phyloP scores from a whole-genome alignment of 345 rosid species.

The Euphorbia lathyris region DNA sequence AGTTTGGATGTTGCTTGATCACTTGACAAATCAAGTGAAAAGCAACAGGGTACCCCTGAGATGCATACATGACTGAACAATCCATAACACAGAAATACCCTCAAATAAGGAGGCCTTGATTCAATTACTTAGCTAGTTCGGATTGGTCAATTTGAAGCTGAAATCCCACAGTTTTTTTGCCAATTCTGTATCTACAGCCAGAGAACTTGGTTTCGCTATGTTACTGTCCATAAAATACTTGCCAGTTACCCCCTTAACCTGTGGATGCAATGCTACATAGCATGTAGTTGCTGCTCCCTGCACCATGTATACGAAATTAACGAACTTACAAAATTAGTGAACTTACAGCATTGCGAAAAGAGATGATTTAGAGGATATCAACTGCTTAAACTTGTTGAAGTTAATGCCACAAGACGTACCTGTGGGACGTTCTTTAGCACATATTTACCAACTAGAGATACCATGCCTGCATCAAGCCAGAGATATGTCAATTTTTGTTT shows the following conservation, averaged over 20 bases:
- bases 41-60: too few species aligned
- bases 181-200: conserved; percentile 43
- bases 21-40: too few species aligned
- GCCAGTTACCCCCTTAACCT: conserved; percentile 48
- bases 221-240: conserved; percentile 50
- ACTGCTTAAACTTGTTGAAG: not conserved
- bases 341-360: too few species aligned
- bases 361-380: too few species aligned
- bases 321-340: too few species aligned
- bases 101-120: too few species aligned
- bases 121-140: not conserved
- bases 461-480: conserved; percentile 38
- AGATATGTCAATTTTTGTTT: too few species aligned
- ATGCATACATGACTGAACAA: too few species aligned
- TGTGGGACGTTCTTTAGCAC: conserved; percentile 46
- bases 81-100: too few species aligned
- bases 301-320: conserved; percentile 5
- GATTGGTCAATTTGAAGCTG: conserved; percentile 29
- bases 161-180: conserved; percentile 53
- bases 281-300: conserved; percentile 82
- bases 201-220: conserved; percentile 35
- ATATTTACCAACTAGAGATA: conserved; percentile 31
- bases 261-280: conserved; percentile 64
- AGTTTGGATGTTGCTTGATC: too few species aligned
- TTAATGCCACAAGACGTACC: conserved; percentile 25